These are phyloP conservation scores for Podila horticola DNA, from an alignment of 192 early-diverging fungal species.

Conservation along the genomic window DNA sequence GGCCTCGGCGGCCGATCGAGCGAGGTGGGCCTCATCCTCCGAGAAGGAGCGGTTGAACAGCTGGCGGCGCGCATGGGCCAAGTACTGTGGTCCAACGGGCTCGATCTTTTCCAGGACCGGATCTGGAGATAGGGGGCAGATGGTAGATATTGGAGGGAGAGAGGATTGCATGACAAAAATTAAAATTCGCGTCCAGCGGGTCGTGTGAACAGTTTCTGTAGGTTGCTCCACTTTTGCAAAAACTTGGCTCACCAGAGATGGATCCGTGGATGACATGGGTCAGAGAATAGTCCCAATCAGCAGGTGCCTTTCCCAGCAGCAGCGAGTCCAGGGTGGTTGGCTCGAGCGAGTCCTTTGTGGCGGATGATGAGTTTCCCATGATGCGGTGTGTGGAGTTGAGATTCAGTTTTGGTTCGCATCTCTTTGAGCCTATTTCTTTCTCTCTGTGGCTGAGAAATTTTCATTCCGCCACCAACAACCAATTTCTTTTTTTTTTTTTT, in stretches of 20 bases:
- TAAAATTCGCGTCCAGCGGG: no score
- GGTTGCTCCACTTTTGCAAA: background rate
- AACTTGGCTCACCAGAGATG: conserved; percentile 17
- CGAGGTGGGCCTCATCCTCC: conserved; percentile 58
- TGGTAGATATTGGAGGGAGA: background rate
- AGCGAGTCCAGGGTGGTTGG: conserved; percentile 19
- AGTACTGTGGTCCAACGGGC: conserved; percentile 52
- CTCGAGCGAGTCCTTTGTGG: conserved; percentile 12
- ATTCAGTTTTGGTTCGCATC: background rate
- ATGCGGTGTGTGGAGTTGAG: background rate
- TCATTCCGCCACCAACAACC: no score
- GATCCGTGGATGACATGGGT: conserved; percentile 3
- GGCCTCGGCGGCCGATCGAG: conserved; percentile 58
- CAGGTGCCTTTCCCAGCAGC: conserved; percentile 22
- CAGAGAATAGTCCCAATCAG: conserved; percentile 28
- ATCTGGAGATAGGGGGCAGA: background rate
- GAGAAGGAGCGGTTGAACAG: conserved; percentile 57
- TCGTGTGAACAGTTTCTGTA: background rate
- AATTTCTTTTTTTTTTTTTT: background rate
- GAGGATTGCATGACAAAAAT: background rate
- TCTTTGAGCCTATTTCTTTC: no score
- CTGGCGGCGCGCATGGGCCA: conserved; percentile 56
- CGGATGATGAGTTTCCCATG: conserved; percentile 48
- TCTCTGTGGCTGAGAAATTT: no score
- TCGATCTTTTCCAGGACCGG: conserved; percentile 42